phyloP scores from a whole-genome alignment of 768 basidiomycete genomes.

The Boletellus emodensis region DNA sequence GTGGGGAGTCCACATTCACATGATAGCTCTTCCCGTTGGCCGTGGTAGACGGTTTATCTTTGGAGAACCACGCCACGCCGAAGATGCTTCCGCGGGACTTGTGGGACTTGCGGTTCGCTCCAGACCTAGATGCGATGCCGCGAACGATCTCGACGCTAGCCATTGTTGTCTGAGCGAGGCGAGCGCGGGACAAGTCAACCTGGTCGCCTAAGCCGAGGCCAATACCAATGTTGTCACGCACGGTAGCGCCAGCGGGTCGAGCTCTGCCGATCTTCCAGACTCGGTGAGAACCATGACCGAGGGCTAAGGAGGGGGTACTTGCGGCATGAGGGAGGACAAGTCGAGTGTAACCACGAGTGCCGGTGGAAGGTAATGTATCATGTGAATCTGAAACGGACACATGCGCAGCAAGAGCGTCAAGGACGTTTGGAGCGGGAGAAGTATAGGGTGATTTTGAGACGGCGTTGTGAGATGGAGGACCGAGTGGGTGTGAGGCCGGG shows the following conservation, averaged over 20 bases:
- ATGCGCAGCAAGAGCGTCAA: slow-evolving; percentile 32
- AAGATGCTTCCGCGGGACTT: slow-evolving; percentile 25
- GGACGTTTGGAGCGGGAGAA: slow-evolving; percentile 25
- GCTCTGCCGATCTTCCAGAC: slow-evolving; percentile 25
- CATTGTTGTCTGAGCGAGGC: slow-evolving; percentile 86
- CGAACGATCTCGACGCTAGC: slow-evolving; percentile 76
- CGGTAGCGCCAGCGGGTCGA: slow-evolving; percentile 5
- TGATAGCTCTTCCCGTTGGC: slow-evolving; percentile 7
- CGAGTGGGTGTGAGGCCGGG: slow-evolving; percentile 14
- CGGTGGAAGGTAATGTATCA: slow-evolving; percentile 38
- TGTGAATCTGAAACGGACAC: slow-evolving; percentile 24
- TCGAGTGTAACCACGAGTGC: slow-evolving; percentile 54
- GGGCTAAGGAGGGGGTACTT: slow-evolving; percentile 18
- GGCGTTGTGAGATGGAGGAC: slow-evolving; percentile 8
- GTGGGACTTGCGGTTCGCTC: slow-evolving; percentile 11
- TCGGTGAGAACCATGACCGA: slow-evolving; percentile 13
- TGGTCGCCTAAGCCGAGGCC: slow-evolving; percentile 39
- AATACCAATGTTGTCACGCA: slow-evolving; percentile 22
- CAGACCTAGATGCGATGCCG: slow-evolving; percentile 39
- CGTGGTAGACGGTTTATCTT: slow-evolving; percentile 16
- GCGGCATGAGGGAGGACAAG: slow-evolving; percentile 47
- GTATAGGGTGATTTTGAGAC: slow-evolving; percentile 31
- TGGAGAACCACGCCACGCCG: slow-evolving; percentile 29
- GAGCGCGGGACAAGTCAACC: slow-evolving; percentile 70
- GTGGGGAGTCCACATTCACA: slow-evolving; percentile 28